phyloP scores from a whole-genome alignment of 495 filamentous ascomycete genomes.

The Parmelia sp. region DNA sequence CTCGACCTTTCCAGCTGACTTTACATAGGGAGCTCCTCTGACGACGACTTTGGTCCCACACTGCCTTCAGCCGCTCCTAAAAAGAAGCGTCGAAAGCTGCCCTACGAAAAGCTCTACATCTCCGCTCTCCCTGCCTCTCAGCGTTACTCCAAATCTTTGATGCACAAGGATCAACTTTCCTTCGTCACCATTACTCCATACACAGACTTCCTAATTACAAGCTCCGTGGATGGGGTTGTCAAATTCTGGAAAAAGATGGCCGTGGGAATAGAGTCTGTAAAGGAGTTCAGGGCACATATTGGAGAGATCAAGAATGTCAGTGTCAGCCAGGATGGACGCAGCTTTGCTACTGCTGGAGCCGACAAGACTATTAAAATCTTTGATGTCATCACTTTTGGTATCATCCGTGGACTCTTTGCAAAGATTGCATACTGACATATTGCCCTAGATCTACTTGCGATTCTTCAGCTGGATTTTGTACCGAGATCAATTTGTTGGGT shows the following conservation, averaged over 20 bases:
- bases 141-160: conserved; percentile 92
- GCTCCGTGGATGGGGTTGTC: conserved; percentile 84
- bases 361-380: conserved; percentile 94
- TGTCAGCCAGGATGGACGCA: conserved; percentile 82
- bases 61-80: conserved; percentile 66
- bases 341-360: conserved; percentile 80
- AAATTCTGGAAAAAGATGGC: conserved; percentile 99
- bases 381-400: conserved; percentile 87
- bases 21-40: conserved; percentile 61
- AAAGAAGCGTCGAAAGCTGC: conserved; percentile 85
- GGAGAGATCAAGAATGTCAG: conserved; percentile 79
- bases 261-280: conserved; percentile 91
- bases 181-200: conserved; percentile 80
- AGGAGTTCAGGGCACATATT: conserved; percentile 87
- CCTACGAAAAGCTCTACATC: conserved; percentile 90
- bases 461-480: conserved; percentile 64
- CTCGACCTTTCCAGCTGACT: neutral
- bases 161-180: conserved; percentile 93
- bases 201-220: conserved; percentile 92
- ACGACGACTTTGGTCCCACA: conserved; percentile 91
- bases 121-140: conserved; percentile 75
- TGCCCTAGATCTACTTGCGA: conserved; percentile 64
- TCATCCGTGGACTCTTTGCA: conserved; percentile 12
- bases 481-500: conserved; percentile 90
- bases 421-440: conserved; percentile 15